Percentiles rank a stretch among this genome's conserved stretches.
Evolutionary conservation across 495 filamentous ascomycete genomes (phyloP).

Genomic region (Xeromyces bisporus): DNA sequence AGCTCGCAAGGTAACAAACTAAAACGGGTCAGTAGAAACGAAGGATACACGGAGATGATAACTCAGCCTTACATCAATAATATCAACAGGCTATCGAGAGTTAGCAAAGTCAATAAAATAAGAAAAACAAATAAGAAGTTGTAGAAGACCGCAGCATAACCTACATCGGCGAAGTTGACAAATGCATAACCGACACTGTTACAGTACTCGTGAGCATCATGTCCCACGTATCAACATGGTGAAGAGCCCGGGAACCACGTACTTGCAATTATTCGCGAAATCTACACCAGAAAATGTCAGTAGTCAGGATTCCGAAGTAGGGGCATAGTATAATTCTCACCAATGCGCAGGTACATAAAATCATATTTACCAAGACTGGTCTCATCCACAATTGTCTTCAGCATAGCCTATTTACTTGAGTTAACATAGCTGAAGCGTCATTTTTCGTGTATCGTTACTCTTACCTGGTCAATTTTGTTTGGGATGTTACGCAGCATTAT

Average conservation of each 20-base stretch:
- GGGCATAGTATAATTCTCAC: slow-evolving; percentile 14
- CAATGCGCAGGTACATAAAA: slow-evolving; percentile 89
- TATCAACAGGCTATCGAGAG: slow-evolving; percentile 43
- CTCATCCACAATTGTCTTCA: slow-evolving; percentile 66
- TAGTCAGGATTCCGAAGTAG: slow-evolving; percentile 1
- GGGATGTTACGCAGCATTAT: slow-evolving; percentile 96
- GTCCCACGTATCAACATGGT: background rate
- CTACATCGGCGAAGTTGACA: slow-evolving; percentile 79
- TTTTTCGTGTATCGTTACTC: slow-evolving; percentile 1
- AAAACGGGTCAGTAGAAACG: no score
- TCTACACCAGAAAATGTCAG: slow-evolving; percentile 26
- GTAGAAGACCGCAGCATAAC: slow-evolving; percentile 8
- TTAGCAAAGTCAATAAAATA: slow-evolving; percentile 6
- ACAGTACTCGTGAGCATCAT: slow-evolving; percentile 2
- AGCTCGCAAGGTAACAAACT: slow-evolving; percentile 60
- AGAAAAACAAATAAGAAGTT: background rate
- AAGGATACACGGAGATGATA: no score
- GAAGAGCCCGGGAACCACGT: slow-evolving; percentile 4
- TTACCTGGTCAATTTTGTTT: slow-evolving; percentile 66
- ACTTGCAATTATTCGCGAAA: slow-evolving; percentile 83
- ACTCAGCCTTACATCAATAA: slow-evolving; percentile 41
- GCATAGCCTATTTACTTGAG: slow-evolving; percentile 26
- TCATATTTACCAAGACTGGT: slow-evolving; percentile 70
- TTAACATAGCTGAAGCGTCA: slow-evolving; percentile 3
- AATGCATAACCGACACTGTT: slow-evolving; percentile 91